Evolutionary conservation across 2,329 filamentous ascomycete species (phyloP), one percentile per base, ranked within the genome.

Genomic region (Pyrenochaeta sp.): DNA sequence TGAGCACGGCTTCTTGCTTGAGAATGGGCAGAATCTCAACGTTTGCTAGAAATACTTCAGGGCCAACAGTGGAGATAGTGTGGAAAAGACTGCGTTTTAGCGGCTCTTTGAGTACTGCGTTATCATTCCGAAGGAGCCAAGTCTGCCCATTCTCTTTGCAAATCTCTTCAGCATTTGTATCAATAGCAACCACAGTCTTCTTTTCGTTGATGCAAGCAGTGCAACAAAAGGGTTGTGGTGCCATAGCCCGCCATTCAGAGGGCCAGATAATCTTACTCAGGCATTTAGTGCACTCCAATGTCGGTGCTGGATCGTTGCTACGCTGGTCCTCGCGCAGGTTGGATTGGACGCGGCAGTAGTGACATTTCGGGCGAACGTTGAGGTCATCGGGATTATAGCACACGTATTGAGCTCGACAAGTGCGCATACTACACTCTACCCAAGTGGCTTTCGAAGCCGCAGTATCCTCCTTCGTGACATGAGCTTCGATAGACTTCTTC

Each of bases 361-460:
- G 71, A 63, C 82, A 83, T 63, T 83, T 83, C 27, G 81, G 61
- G 1, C 76, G 77, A 1, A 81, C 77, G 0, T 70, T 74, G n/a
- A 83, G 71, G 1, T 60, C 58, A 2, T 74, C 65, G 2, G 73
- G 61, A 36, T 79, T 75, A 61, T 84, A 83, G 4, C 83, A 78
- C 23, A 83, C 76, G 58, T 83, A 84, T 62, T 83, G 81, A 1
- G 75, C 79, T 10, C 80, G 75, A 63, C 82, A 84, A 7, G 64
- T 63, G 1, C 42, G 50, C n/a, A 74, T 67, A 32, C 56, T 67
- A 59, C 82, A 84, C 62, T 83, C 81, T 0, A 82, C 79, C 82
- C 82, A 84, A 14, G 72, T 70, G 0, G 68, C 73, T 3, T 62
- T 58, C 0, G 76, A 78, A 7, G 52, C 46, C 35, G 72, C 64